Base-by-base conservation (phyloP, 2,329 filamentous ascomycete species). In the Aureobasidium sp. region DNA sequence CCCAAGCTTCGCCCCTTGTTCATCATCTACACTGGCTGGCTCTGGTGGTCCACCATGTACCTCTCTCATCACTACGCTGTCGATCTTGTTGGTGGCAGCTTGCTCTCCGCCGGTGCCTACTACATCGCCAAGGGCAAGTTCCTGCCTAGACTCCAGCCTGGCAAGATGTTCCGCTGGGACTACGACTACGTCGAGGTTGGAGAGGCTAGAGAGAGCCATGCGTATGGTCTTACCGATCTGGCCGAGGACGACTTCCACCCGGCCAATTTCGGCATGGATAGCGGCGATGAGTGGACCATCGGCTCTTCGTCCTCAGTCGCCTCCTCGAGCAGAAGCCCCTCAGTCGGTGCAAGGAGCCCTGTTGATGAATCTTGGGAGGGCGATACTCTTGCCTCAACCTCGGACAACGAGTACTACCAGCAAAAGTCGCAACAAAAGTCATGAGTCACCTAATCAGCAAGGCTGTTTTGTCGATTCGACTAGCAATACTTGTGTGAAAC, bases 31-130 rank as follows among this genome's bases (percentile, higher is more conserved):
- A 88, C 89, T 48, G 83, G 89, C 72, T 97, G 93, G 93, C 86
- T 97, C 69, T 97, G 91, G 90, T 97, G 93, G 91, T 89, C 92
- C 13, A 97, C 93, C 67, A 96, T 97, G 91, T 97, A 97, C 72
- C 84, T 97, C 57, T 95, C 90, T 70, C 93, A 97, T 76, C 93
- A 97, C 78, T 97, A 97, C 73, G 93, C 92, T 36, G 89, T 97
- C 44, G 93, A 97, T 74, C 81, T 97, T 55, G 90, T 97, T 30
- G 90, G 84, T 39, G 93, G 93, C 67, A 91, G 88, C 72, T 79
- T 96, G 55, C 65, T 65, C 53, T 69, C 66, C 71, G 74, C 77
- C 63, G 79, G 88, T 55, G 86, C 88, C 63, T 97, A 90, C 80
- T 96, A 93, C 76, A 84, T 91, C 64, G 85, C 89, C 62, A 89